These are phyloP conservation scores for Agrocybe pediades DNA, from an alignment of 768 basidiomycete genomes.

Conservation along the genomic window DNA sequence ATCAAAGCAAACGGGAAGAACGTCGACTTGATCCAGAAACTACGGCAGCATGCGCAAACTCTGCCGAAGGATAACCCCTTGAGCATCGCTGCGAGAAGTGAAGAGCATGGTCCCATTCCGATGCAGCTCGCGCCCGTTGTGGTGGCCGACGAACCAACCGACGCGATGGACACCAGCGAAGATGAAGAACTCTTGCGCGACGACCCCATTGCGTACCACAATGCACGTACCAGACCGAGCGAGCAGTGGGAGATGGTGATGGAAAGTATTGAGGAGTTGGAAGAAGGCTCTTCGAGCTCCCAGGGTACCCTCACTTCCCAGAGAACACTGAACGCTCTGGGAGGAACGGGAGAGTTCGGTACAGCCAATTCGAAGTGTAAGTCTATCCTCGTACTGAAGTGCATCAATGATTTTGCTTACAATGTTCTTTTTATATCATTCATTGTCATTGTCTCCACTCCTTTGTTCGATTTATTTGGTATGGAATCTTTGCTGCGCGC, in stretches of 20 bases:
- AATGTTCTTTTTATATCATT: constrained; percentile 6
- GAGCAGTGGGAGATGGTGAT: constrained; percentile 89
- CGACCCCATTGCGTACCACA: constrained; percentile 11
- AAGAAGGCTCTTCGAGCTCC: constrained; percentile 48
- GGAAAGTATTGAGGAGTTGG: constrained; percentile 73
- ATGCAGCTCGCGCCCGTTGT: constrained; percentile 2
- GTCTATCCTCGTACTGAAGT: constrained; percentile 17
- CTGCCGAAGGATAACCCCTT: constrained; percentile 59
- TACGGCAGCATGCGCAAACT: constrained; percentile 68
- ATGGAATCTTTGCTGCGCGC: not conserved
- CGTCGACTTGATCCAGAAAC: constrained; percentile 65
- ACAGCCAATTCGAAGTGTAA: constrained; percentile 63
- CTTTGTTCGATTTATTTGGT: not conserved
- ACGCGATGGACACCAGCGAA: constrained; percentile 26
- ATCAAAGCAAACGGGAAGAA: constrained; percentile 85
- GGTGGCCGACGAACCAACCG: constrained; percentile 6
- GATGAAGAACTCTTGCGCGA: constrained; percentile 27
- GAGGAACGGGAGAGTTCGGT: constrained; percentile 70
- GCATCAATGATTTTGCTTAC: not conserved
- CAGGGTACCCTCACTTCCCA: constrained; percentile 53
- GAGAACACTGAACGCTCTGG: constrained; percentile 32
- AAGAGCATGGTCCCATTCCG: constrained; percentile 29
- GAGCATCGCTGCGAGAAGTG: constrained; percentile 56
- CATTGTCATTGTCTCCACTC: not conserved
- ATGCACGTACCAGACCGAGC: constrained; percentile 56